phyloP scores from a whole-genome alignment of 2,329 filamentous ascomycete genomes.

The Grosmannia huntii region DNA sequence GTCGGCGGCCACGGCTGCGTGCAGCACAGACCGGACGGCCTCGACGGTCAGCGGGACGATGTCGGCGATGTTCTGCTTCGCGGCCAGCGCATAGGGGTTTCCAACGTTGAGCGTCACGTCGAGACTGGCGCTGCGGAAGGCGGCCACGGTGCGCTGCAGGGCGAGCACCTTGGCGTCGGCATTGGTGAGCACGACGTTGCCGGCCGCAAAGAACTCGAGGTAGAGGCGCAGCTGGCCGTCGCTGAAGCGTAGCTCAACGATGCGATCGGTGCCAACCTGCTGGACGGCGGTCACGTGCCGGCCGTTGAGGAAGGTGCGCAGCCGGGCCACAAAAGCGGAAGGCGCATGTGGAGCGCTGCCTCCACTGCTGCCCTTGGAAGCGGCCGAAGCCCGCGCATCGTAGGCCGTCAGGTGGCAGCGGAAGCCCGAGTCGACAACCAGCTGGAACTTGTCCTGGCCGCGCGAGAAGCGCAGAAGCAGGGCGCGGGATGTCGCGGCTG shows the following conservation, averaged over 20 bases:
- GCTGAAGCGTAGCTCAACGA: conserved; percentile 85
- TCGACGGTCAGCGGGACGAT: conserved; percentile 58
- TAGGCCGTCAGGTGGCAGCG: conserved; percentile 91
- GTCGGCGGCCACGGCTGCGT: conserved; percentile 39
- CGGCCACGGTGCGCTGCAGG: conserved; percentile 43
- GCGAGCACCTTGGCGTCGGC: conserved; percentile 69
- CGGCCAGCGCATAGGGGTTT: conserved; percentile 39
- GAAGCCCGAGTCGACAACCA: conserved; percentile 90
- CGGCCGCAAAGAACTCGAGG: conserved; percentile 88
- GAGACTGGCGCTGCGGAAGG: conserved; percentile 12
- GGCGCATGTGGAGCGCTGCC: conserved; percentile 35
- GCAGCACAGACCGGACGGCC: conserved; percentile 55
- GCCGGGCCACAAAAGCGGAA: conserved; percentile 69
- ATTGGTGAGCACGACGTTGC: conserved; percentile 90
- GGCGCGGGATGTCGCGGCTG: conserved; percentile 49
- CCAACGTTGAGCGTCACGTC: conserved; percentile 12
- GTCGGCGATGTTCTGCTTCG: conserved; percentile 54
- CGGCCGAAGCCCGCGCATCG: conserved; percentile 64
- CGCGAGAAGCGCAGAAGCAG: conserved; percentile 95
- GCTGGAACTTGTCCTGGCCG: conserved; percentile 75
- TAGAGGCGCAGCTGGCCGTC: conserved; percentile 81
- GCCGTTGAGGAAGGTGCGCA: conserved; percentile 83
- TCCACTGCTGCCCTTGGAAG: conserved; percentile 13
- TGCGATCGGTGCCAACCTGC: conserved; percentile 85
- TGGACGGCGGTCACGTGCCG: conserved; percentile 66